Base-by-base conservation (phyloP, 106 monocot genomes). In the Dioscorea dumetorum region DNA sequence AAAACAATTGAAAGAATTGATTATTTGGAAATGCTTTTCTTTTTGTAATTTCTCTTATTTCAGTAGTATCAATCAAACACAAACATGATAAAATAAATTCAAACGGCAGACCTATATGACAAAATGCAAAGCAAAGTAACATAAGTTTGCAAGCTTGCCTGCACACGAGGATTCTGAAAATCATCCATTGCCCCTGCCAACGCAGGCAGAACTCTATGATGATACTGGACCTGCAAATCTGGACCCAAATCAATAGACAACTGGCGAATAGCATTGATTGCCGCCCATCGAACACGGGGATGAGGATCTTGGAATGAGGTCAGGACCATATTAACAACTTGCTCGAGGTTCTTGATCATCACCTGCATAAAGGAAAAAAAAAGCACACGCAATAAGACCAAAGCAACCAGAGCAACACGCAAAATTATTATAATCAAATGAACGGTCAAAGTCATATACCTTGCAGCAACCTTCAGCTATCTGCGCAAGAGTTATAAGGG, bases 391-490 rank as follows among this genome's bases (percentile, higher is more conserved):
- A 54, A 41, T 15, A 32, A 67, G 67, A 58, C 19, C 61, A 41
- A 21, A 17, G n/a, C 0, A 32, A 41, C 41, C 10, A 10, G 41
- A 41, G 41, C 41, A 41, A 41, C 6, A 41, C 2, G 41, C 6
- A 2, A 10, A 41, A 41, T 41, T 41, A 41, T 41, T 10, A 41
- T 8, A 5, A 41, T 41, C 0, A 41, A 6, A 41, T 5, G 0
- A 6, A 41, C 41, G 0, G 10, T 41, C 19, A 54, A 19, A 18
- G 5, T 54, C 18, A 12, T 9, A 31, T 70, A 95, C 95, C 89
- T 99, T 92, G 14, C 92, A 79, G 64, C 97, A 99, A 20, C 97
- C 97, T 69, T 99, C 97, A 4, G 97, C 97, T 63, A 99, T 99
- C 77, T 99, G 97, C 5, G 97, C 88, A 66, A 99, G 93, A 18